These are phyloP conservation scores for Apiotrichum mycotoxinovorans DNA, from an alignment of 1,284 basidiomycete species.

Conservation along the genomic window DNA sequence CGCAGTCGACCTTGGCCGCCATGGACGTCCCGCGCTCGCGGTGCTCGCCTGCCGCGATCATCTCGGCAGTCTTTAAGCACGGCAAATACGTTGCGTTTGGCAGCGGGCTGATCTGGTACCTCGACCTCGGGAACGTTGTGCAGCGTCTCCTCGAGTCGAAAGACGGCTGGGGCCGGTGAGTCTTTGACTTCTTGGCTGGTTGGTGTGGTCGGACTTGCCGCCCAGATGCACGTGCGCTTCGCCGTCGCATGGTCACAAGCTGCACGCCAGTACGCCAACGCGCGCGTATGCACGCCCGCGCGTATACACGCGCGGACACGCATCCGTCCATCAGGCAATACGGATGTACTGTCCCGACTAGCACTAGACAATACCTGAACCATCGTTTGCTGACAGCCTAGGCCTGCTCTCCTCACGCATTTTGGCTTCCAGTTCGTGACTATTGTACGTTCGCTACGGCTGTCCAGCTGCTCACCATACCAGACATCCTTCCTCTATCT, in stretches of 20 bases:
- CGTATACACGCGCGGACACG: too few relatives aligned
- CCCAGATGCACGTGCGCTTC: too few relatives aligned
- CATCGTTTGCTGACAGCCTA: constrained; percentile 9
- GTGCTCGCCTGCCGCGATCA: not conserved
- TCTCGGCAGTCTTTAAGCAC: constrained; percentile 32
- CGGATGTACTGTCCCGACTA: too few relatives aligned
- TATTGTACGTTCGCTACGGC: constrained; percentile 25
- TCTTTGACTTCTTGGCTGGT: not conserved
- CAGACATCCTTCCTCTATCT: constrained; percentile 49
- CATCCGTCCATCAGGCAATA: too few relatives aligned
- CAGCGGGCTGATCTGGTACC: constrained; percentile 40
- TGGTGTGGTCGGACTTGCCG: too few relatives aligned
- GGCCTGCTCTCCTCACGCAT: constrained; percentile 12
- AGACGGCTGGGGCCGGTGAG: constrained; percentile 26
- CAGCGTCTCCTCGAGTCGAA: constrained; percentile 19
- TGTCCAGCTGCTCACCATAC: not conserved
- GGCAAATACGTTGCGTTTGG: constrained; percentile 47
- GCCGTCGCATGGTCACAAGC: too few relatives aligned
- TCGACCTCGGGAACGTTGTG: constrained; percentile 26
- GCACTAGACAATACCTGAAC: not conserved
- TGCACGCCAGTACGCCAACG: too few relatives aligned
- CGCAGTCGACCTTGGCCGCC: constrained; percentile 1
- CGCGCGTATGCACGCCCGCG: too few relatives aligned
- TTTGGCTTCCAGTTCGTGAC: constrained; percentile 32
- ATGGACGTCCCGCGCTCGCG: not conserved